Base-by-base conservation (phyloP, 164 flowering plant genomes). In the Magnolia kwangsiensis region DNA sequence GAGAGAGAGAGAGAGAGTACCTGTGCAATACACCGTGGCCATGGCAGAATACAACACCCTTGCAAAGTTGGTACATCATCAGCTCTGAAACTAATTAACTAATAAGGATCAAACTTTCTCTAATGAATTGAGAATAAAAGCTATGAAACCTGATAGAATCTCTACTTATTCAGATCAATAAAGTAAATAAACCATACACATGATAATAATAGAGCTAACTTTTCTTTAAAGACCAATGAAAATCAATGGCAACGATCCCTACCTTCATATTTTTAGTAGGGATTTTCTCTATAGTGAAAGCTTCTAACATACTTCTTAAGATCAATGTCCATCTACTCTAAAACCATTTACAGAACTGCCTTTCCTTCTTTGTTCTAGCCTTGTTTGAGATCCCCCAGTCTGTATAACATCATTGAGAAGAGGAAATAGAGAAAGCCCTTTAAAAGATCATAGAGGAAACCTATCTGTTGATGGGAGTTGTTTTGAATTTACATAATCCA, bases 261-360 rank as follows among this genome's bases (percentile, higher is more conserved):
- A 90, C 98, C 90, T 94, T 91, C 18, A 94, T 86, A 4, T 72
- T 81, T 7, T 82, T 74, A 14, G 81, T 2, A 19, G 93, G 98
- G 27, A 92, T 82, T 67, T 7, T 66, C 23, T 85, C 83, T 13
- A 89, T 90, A 11, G 87, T 73, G 89, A 81, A 89, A 90, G 80
- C 81, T 84, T 16, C 92, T 86, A 23, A 94, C 94, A 83, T 51
- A 96, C 80, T 91, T 94, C 91, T 94, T 92, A 51, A 94, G 85
- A 81, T 96, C 99, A 8, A 94, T 90, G 67, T 94, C 97, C 98
- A 96, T 91, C 79, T 90, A 90, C 85, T 94, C 99, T 74, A 96
- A 96, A 49, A 96, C 98, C 84, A 94, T 76, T 78, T 94, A 94
- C 0, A 96, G 90, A 49, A 96, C 90, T 0, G 98, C 94, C 83